These are phyloP conservation scores for Gypsophila paniculata DNA, from an alignment of 179 eudicot genomes.

Conservation along the genomic window DNA sequence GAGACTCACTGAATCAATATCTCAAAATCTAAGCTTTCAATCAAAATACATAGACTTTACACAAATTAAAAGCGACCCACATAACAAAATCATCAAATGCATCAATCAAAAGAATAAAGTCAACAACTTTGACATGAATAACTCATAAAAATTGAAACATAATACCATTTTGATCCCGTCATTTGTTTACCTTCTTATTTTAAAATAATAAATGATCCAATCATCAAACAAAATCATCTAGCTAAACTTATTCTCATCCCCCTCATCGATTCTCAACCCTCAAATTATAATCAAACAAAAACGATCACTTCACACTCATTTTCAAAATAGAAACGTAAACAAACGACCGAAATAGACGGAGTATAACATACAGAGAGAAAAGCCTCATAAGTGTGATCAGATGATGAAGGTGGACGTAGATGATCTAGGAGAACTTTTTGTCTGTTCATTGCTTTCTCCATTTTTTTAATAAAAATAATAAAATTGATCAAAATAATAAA, in stretches of 20 bases:
- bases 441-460: conserved; percentile 83
- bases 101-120: neutral
- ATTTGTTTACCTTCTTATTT: too few relatives aligned
- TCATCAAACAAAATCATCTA: too few relatives aligned
- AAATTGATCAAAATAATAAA: too few relatives aligned
- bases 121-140: neutral
- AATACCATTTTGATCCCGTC: too few relatives aligned
- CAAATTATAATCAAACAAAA: too few relatives aligned
- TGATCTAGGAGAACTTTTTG: conserved; percentile 76
- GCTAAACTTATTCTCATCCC: too few relatives aligned
- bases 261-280: too few relatives aligned
- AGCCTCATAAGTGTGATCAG: conserved; percentile 49
- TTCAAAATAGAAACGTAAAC: too few relatives aligned
- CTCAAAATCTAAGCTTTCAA: conserved; percentile 8
- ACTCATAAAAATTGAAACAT: neutral
- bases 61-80: neutral
- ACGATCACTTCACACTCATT: too few relatives aligned
- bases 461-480: conserved; percentile 15
- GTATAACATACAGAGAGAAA: conserved; percentile 45
- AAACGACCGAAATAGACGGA: too few relatives aligned
- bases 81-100: neutral
- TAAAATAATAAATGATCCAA: too few relatives aligned
- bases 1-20: neutral
- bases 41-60: neutral
- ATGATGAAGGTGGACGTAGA: conserved; percentile 63